Evolutionary conservation across 345 rosid species (phyloP).

Genomic region (Hypericum perforatum): DNA sequence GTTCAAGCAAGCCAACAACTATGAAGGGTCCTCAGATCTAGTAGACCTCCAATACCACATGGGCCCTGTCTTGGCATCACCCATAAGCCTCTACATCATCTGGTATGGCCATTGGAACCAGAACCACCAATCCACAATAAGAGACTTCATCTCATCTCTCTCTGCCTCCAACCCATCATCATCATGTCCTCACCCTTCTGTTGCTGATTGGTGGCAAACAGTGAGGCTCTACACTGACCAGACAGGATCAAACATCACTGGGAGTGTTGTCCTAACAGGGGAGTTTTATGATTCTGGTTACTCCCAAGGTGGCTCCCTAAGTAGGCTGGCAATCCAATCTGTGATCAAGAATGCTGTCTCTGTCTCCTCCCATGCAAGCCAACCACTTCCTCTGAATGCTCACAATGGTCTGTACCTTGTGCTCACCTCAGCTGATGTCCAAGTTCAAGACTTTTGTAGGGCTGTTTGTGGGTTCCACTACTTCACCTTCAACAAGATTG

Average conservation of each 20-base stretch:
- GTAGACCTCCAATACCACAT: constrained; percentile 45
- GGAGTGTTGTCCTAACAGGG: constrained; percentile 28
- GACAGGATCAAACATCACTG: constrained; percentile 48
- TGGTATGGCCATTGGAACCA: constrained; percentile 62
- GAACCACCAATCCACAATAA: constrained; percentile 38
- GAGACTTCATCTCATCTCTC: constrained; percentile 49
- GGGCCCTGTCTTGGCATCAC: constrained; percentile 58
- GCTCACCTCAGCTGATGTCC: constrained; percentile 42
- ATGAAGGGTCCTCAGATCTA: constrained; percentile 45
- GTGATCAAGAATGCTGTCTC: constrained; percentile 35
- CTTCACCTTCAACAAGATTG: constrained; percentile 46
- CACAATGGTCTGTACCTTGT: constrained; percentile 42
- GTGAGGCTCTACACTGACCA: constrained; percentile 53
- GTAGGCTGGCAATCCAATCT: constrained; percentile 40
- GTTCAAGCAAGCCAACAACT: constrained; percentile 27
- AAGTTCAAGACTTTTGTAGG: constrained; percentile 58
- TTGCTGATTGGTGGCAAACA: constrained; percentile 56
- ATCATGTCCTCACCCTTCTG: constrained; percentile 42
- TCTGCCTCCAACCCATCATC: constrained; percentile 19
- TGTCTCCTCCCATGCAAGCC: constrained; percentile 15
- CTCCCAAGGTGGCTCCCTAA: constrained; percentile 45
- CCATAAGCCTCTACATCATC: constrained; percentile 38
- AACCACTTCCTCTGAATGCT: constrained; percentile 39
- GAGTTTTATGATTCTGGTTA: constrained; percentile 33
- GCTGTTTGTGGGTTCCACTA: constrained; percentile 62